Evolutionary conservation across 352 stramenopile genomes (phyloP), one percentile per base, ranked within the genome.

Genomic region (Pythium sukuiense): DNA sequence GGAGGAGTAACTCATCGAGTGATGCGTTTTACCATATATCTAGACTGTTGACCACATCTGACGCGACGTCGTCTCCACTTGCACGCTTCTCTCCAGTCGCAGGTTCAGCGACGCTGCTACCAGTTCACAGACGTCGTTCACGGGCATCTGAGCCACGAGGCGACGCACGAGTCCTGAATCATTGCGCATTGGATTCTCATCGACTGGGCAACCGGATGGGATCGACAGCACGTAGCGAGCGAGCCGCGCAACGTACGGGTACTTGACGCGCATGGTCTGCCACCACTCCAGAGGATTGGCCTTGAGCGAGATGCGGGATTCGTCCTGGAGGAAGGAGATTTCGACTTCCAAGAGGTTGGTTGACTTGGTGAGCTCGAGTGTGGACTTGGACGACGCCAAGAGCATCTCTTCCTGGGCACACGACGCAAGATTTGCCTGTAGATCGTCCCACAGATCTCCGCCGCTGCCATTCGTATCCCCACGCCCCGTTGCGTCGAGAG

Each of bases 321-420:
- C 84, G 67, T 90, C 84, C 37, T 90, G 82, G 45, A 91, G 88
- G 52, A 90, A 91, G 11, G 82, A 90, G 5, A 92, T 84, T 66
- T 92, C 84, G 24, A 92, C 79, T 65, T 92, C 82, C 3, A 92
- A 60, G 54, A 90, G 69, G 49, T 90, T 92, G n/a, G 70, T 89
- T 4, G 82, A 90, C 63, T 90, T 90, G 13, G 74, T 79, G 11
- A 89, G 69, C 46, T 92, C 84, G 11, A 90, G 39, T 7, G 82
- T 76, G 12, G 84, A 83, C 70, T 90, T 92, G 24, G 81, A 75
- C 12, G 80, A 81, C 55, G 73, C 81, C 50, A 90, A 58, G n/a
- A 89, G 60, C 79, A 92, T 79, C 59, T 90, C 81, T 67, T 90
- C 84, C 62, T 92, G 79, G 3, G 81, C 84, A 60, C 81, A 90